Evolutionary conservation across 148 eudicot species (phyloP).

Genomic region (Camellia granthamiana): DNA sequence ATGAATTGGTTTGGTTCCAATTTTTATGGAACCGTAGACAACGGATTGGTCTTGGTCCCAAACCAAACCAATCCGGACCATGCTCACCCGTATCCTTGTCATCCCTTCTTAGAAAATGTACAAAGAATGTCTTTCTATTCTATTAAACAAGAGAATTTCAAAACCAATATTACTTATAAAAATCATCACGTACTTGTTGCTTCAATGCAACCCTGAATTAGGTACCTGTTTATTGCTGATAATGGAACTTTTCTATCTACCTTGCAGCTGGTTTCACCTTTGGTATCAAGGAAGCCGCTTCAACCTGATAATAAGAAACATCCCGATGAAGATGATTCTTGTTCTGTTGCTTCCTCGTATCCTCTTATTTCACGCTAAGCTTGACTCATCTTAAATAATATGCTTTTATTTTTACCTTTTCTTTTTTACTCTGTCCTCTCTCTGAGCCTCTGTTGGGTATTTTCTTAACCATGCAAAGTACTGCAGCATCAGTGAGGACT

Average conservation of each 20-base stretch:
- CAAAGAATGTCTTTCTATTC: not conserved
- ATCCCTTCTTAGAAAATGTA: not conserved
- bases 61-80: too few relatives aligned
- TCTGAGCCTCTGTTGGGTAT: not conserved
- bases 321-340: slow-evolving; percentile 69
- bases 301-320: slow-evolving; percentile 60
- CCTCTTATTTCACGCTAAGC: slow-evolving; percentile 28
- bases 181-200: not conserved
- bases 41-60: too few relatives aligned
- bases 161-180: not conserved
- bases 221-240: too few relatives aligned
- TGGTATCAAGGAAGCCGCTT: slow-evolving; percentile 53
- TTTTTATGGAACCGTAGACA: too few relatives aligned
- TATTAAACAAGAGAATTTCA: not conserved
- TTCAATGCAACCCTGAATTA: not conserved
- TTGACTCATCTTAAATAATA: slow-evolving; percentile 2
- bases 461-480: slow-evolving; percentile 48
- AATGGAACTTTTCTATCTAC: slow-evolving; percentile 1
- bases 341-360: slow-evolving; percentile 71
- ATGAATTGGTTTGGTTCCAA: too few relatives aligned
- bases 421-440: not conserved
- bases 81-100: too few relatives aligned
- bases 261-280: slow-evolving; percentile 42
- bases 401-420: slow-evolving; percentile 1
- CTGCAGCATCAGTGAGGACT: slow-evolving; percentile 32